Base-by-base conservation (phyloP, 78 protist genomes). In the Dictyostelium intermedium region DNA sequence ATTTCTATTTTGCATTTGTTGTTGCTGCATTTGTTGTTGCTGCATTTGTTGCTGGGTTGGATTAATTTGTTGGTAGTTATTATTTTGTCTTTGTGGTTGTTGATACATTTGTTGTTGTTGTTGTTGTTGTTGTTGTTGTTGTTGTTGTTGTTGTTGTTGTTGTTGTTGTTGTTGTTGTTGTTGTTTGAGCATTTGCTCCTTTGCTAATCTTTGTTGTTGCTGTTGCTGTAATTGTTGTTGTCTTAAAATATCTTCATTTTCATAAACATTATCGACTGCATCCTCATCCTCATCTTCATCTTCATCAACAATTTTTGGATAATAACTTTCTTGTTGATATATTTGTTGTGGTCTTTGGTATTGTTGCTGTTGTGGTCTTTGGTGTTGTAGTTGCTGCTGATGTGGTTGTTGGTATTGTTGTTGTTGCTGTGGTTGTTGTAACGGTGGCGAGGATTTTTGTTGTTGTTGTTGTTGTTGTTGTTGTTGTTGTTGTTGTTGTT, bases 401-500 rank as follows among this genome's bases (percentile, higher is more conserved):
- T 27, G 73, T 70, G 11, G 27, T 72, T 5, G 16, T 45, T 39
- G 66, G 13, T 84, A 60, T 41, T 83, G 89, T 63, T 35, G 61
- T 23, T 30, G 47, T 63, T 83, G 87, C 3, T 20, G n/a, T 82
- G 25, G 69, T 60, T 27, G 76, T 35, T n/a, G 37, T 6, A 8
- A 37, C 25, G 35, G 13, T 23, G 5, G 1, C 6, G 43, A 34
- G 6, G 82, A 30, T 43, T 66, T 84, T n/a, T 6, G 30, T 83
- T 37, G 73, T 63, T 32, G 78, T 39, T 8, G 45, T 25, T 25
- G 73, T 47, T 45, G 25, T 63, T 30, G 25, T 30, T 13, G 53
- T 76, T 30, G 83, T 39, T 53, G 83, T 85, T 73, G 83, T 6
- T 47, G 73, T 56, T 85, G 84, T 34, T 72, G 91, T 27, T 45